phyloP scores from a whole-genome alignment of 805 yeast species.

The Pichia californica region DNA sequence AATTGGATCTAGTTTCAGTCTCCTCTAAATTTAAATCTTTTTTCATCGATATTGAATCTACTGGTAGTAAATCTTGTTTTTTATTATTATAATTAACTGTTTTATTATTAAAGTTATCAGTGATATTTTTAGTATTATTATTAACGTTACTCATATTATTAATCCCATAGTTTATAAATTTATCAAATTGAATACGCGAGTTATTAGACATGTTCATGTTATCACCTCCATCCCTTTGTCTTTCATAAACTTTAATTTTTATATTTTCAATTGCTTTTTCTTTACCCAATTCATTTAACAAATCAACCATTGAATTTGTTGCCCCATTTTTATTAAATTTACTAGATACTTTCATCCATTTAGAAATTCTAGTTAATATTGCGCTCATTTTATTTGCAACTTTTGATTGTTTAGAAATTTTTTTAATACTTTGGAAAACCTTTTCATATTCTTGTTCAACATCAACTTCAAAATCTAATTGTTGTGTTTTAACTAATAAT shows the following conservation, averaged over 20 bases:
- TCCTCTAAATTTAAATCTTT: neutral
- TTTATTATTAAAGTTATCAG: too few species aligned
- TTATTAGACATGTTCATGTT: constrained; percentile 22
- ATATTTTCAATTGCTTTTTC: constrained; percentile 38
- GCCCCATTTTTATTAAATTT: constrained; percentile 42
- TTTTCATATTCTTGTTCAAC: constrained; percentile 28
- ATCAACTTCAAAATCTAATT: constrained; percentile 29
- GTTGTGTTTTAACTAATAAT: constrained; percentile 37
- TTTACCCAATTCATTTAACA: constrained; percentile 47
- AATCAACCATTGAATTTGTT: constrained; percentile 46
- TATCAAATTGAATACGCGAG: constrained; percentile 26
- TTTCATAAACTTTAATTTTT: constrained; percentile 16
- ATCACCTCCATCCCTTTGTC: constrained; percentile 21
- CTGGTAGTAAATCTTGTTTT: too few species aligned
- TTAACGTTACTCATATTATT: neutral
- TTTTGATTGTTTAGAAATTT: constrained; percentile 21
- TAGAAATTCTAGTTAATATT: constrained; percentile 30
- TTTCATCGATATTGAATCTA: neutral
- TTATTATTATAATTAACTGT: too few species aligned
- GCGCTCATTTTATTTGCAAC: constrained; percentile 31
- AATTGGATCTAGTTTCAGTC: neutral
- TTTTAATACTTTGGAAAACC: constrained; percentile 21
- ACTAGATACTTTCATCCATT: constrained; percentile 34
- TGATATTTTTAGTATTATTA: neutral
- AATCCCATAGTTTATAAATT: constrained; percentile 15